Base-by-base conservation (phyloP, 2,329 filamentous ascomycete genomes). In the Pseudocercospora fuligena region DNA sequence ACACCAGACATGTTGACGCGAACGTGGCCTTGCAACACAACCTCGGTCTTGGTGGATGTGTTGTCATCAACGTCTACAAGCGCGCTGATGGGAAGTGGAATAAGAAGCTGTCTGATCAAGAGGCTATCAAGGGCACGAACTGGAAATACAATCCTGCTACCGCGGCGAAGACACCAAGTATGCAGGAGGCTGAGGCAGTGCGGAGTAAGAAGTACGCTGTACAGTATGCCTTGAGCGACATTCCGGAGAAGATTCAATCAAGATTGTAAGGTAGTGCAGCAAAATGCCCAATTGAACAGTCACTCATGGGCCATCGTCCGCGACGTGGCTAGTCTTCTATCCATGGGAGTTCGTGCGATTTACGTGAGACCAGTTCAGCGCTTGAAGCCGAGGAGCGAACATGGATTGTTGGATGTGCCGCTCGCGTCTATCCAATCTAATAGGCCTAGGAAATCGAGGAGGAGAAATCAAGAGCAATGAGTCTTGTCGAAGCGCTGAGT, bases 111-210 rank as follows among this genome's bases (percentile, higher is more conserved):
- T 84, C 87, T 21, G 88, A 87, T 61, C 86, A 84, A 3, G 85
- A 87, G 56, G 86, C 97, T 1, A 92, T 85, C 1, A 87, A 85
- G 82, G 80, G 67, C 93, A 86, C 63, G 86, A 87, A 58, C 81
- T 97, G 21, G 94, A 67, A 93, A 0, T 98, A 98, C 76, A 98
- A 98, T 78, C 94, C 94, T 21, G 94, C 94, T 3, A 90, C 93
- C 5, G 89, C 92, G 80, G 94, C 94, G 14, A 93, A 90, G 83
- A 94, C 93, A 0, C 96, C 97, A 79, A 97, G 93, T 0, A 86
- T 86, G 68, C 88, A 85, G 70, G 93, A 97, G 82, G 86, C 85
- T 14, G 90, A 89, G 67, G 82, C 81, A 47, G 86, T 88, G 23
- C 87, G 93, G 73, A 90, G 91, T 76, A 93, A 90, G 83, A 90